Conservation (phyloP, 1,139 yeast genomes). For the Yamadazyma sp. region DNA sequence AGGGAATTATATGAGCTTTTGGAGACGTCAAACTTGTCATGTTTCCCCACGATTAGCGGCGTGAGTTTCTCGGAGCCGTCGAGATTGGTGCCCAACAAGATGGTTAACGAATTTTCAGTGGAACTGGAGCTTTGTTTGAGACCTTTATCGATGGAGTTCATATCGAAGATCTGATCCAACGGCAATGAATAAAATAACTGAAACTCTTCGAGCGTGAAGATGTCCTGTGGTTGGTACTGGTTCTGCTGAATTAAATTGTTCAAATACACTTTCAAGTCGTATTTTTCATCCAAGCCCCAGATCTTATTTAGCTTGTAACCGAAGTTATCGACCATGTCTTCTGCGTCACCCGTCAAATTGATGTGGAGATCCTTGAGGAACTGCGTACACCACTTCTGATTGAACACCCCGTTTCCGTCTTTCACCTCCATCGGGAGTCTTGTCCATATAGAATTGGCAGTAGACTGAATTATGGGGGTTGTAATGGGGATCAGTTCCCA, state of each 20-base stretch:
- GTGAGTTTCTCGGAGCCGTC: slow-evolving; percentile 64
- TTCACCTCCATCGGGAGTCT: slow-evolving; percentile 52
- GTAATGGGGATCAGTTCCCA: slow-evolving; percentile 71
- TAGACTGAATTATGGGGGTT: slow-evolving; percentile 61
- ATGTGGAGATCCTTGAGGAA: slow-evolving; percentile 57
- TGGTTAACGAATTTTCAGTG: slow-evolving; percentile 56
- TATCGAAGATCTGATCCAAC: slow-evolving; percentile 57
- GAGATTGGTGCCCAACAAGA: slow-evolving; percentile 62
- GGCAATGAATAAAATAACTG: slow-evolving; percentile 62
- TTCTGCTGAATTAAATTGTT: slow-evolving; percentile 30
- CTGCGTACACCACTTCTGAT: slow-evolving; percentile 65
- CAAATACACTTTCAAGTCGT: slow-evolving; percentile 38
- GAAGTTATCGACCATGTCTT: slow-evolving; percentile 37
- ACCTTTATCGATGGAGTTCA: slow-evolving; percentile 47
- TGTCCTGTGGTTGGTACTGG: slow-evolving; percentile 49
- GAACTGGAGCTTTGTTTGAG: slow-evolving; percentile 44
- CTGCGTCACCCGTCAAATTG: slow-evolving; percentile 45
- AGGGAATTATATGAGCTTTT: slow-evolving; percentile 33
- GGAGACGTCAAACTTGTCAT: slow-evolving; percentile 52
- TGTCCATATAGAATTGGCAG: slow-evolving; percentile 67
- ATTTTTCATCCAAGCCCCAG: slow-evolving; percentile 62
- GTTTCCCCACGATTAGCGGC: slow-evolving; percentile 62
- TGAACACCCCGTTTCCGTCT: slow-evolving; percentile 65
- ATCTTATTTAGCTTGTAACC: slow-evolving; percentile 50
- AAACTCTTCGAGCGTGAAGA: slow-evolving; percentile 63